Base-by-base conservation (phyloP, 768 basidiomycete species). In the Crassisporium funariophilum region DNA sequence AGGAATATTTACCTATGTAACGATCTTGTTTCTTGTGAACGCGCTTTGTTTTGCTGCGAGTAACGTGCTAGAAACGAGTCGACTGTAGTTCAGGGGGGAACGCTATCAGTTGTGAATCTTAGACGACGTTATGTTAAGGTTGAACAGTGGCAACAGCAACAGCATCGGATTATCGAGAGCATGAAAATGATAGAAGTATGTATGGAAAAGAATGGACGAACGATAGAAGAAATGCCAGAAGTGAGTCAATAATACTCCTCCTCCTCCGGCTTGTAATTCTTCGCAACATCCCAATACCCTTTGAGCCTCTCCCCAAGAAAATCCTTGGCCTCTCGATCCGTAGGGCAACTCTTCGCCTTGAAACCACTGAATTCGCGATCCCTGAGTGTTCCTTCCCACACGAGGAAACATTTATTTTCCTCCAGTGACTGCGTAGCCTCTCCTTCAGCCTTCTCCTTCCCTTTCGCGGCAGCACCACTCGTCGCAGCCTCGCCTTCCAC, bases 261-360 rank as follows among this genome's bases (percentile, higher is more conserved):
- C 44, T 92, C 90, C 64, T 88, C 86, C 4, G 82, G 78, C 63
- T 82, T 88, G 82, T 85, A 91, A 59, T 89, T 88, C 82, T 94
- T 97, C 21, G 92, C 84, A 66, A 90, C 80, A 65, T 98, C 95
- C 95, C 95, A 98, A 63, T 93, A 89, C 0, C 91, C 90, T 38
- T 85, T 84, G 66, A 93, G 64, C 75, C 84, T 92, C 48, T 81
- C 77, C 1, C 95, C 95, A 20, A 98, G 74, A 40, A 82, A 75
- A 55, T 97, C 95, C 68, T 89, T 90, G 10, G 92, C 95, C 27
- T 84, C 76, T 17, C 78, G 69, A 64, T 99, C 97, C 0, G 88
- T 90, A 22, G 88, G 89, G 56, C 88, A 91, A 44, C 77, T 83
- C 71, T 81, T 86, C 24, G 87, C 85, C 61, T 83, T 88, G 69